phyloP scores from a whole-genome alignment of 2,329 filamentous ascomycete species.

The Alternaria incomplexa region DNA sequence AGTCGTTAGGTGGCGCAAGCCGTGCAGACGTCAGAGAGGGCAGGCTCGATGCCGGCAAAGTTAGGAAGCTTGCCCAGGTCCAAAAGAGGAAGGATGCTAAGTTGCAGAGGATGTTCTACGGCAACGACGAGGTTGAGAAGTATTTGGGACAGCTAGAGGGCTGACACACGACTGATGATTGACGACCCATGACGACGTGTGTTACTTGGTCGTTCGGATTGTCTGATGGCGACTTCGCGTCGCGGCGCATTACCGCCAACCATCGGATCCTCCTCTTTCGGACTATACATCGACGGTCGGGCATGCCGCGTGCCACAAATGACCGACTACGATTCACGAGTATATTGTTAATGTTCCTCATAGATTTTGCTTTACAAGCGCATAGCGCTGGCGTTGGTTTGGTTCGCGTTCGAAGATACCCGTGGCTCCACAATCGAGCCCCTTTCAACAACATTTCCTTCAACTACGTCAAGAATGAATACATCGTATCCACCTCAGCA shows the following conservation, averaged over 20 bases:
- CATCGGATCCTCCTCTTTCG: background rate
- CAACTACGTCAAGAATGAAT: background rate
- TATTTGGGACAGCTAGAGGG: slow-evolving; percentile 63
- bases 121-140: slow-evolving; percentile 74
- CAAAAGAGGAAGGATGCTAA: slow-evolving; percentile 68
- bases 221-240: background rate
- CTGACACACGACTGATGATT: background rate
- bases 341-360: background rate
- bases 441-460: background rate
- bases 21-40: slow-evolving; percentile 35
- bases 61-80: slow-evolving; percentile 66
- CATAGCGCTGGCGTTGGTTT: slow-evolving; percentile 6
- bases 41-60: slow-evolving; percentile 71
- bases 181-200: background rate
- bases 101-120: slow-evolving; percentile 74
- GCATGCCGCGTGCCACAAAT: background rate
- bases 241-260: background rate
- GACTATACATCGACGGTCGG: background rate
- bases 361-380: background rate
- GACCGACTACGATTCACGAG: accelerated
- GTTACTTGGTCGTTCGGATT: accelerated
- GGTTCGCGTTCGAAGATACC: slow-evolving; percentile 3
- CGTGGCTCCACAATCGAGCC: background rate
- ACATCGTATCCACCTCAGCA: background rate
- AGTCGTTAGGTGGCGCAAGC: slow-evolving; percentile 45